These are phyloP conservation scores for Platanthera guangdongensis DNA, from an alignment of 106 monocot species.

Conservation along the genomic window DNA sequence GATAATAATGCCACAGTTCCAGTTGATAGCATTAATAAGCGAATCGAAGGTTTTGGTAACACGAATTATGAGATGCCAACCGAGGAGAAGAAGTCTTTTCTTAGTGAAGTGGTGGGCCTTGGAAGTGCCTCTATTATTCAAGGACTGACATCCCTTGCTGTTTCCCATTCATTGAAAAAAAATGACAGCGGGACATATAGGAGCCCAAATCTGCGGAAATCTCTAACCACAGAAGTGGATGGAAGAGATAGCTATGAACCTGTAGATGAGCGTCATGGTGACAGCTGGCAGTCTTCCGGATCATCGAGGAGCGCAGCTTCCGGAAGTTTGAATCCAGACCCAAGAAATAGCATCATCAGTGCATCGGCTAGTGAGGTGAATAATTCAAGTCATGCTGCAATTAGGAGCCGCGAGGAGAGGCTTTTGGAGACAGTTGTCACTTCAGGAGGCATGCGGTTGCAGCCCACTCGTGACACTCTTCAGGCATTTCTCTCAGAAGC, in stretches of 20 bases:
- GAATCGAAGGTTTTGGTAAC: slow-evolving; percentile 96
- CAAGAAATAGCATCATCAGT: slow-evolving; percentile 17
- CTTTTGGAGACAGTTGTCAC: slow-evolving; percentile 94
- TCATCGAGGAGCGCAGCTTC: slow-evolving; percentile 24
- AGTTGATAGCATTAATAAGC: slow-evolving; percentile 53
- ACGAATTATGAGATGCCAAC: slow-evolving; percentile 59
- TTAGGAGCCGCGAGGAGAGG: slow-evolving; percentile 79
- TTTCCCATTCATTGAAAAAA: slow-evolving; percentile 65
- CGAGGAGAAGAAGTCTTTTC: slow-evolving; percentile 92
- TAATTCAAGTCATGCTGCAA: slow-evolving; percentile 26
- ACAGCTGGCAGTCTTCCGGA: slow-evolving; percentile 34
- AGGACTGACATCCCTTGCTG: slow-evolving; percentile 68
- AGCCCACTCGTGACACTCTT: slow-evolving; percentile 94
- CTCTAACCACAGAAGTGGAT: slow-evolving; percentile 72
- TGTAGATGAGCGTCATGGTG: slow-evolving; percentile 29
- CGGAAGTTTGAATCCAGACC: slow-evolving; percentile 46
- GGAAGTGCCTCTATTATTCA: slow-evolving; percentile 73
- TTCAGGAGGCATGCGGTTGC: slow-evolving; percentile 80
- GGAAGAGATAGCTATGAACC: slow-evolving; percentile 39
- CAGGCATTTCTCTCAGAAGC: slow-evolving; percentile 70
- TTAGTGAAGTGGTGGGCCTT: slow-evolving; percentile 86
- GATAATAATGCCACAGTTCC: slow-evolving; percentile 42
- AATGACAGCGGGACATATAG: slow-evolving; percentile 66
- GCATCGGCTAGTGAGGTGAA: slow-evolving; percentile 34
- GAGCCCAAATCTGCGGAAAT: slow-evolving; percentile 74